Evolutionary conservation across 2,329 filamentous ascomycete genomes (phyloP), one percentile per base, ranked within the genome.

Genomic region (Sclerotinia glacialis): DNA sequence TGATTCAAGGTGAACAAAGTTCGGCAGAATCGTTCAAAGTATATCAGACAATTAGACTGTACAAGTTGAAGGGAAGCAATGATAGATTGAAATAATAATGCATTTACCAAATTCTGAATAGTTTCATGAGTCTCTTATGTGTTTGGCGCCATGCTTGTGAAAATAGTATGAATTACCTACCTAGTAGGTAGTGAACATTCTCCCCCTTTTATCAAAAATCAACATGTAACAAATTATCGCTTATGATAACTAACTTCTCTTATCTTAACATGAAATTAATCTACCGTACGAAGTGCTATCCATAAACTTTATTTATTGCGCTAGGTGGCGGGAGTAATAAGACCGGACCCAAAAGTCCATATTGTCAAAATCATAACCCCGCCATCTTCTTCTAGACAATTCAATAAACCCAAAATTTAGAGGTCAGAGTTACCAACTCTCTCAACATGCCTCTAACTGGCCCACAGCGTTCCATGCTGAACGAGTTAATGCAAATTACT

Each of bases 401-500:
- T 37, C 31, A 49, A 49, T 26, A 60, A 49, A 49, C 44, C 12
- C 14, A 47, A 26, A 49, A 40, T 16, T 34, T 12, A 49, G 28
- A 37, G 14, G 31, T 23, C 16, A 2, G 5, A 7, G 21, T 31
- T 54, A 14, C 16, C 18, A 54, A 60, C n/a, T 16, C 28, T 50
- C 58, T 66, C 67, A 72, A 58, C 5, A 77, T 77, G 76, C 71
- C 76, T 64, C 71, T 73, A n/a, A 72, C 71, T 50, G 63, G 66
- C 5, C 50, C 65, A 2, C 74, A 76, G 62, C 73, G 71, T 52
- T 47, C 64, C 26, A 34, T 72, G 37, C 65, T 73, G 9, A 53
- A 47, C 42, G 72, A 76, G 67, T 76, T 77, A 61, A 75, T 76
- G 68, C 49, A 68, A 44, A 67, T 77, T 23, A 77, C 76, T 53